Evolutionary conservation across 345 rosid genomes (phyloP), one percentile per base, ranked within the genome.

Genomic region (Turritis glabra): DNA sequence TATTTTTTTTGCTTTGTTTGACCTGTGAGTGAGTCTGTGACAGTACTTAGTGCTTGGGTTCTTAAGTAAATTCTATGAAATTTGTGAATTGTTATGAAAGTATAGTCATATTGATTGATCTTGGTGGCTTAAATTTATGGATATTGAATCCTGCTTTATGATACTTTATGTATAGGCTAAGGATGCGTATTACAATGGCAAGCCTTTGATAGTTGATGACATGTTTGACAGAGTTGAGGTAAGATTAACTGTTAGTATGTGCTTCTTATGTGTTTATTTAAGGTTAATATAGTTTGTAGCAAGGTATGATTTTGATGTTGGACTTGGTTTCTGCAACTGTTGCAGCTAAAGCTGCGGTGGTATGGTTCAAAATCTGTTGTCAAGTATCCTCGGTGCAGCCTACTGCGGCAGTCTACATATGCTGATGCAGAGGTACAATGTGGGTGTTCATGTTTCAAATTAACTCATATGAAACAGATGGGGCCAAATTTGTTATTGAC

Each of bases 171-270:
- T 56, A 38, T 77, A 94, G 96, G 98, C 98, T 3, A 81, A 85
- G 68, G 89, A 91, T 81, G 89, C 98, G 9, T 91, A 94, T 76
- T 91, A 94, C 82, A 88, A 82, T 60, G 98, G 96, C 4, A 75
- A 84, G 70, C 98, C 97, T 68, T 73, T 94, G 80, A 94, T 94
- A 65, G 80, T 87, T 58, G 97, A 91, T 51, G 97, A 90, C 84
- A 94, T 94, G 97, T 94, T 94, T 84, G 97, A 91, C 76, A 85
- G 96, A 86, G 95, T 91, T 58, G 97, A 94, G 98, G 98, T 94
- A 78, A 80, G 43, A 56, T 12, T 40, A 9, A 53, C 25, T 5
- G 33, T 43, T 18, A n/a, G 37, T 3, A 14, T 32, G 27, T 38
- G 64, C 26, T 50, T 64, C 22, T 33, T 14, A 22, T 13, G 19